Evolutionary conservation across 2,329 filamentous ascomycete genomes (phyloP), one percentile per base, ranked within the genome.

Genomic region (Colletotrichum tropicicola): DNA sequence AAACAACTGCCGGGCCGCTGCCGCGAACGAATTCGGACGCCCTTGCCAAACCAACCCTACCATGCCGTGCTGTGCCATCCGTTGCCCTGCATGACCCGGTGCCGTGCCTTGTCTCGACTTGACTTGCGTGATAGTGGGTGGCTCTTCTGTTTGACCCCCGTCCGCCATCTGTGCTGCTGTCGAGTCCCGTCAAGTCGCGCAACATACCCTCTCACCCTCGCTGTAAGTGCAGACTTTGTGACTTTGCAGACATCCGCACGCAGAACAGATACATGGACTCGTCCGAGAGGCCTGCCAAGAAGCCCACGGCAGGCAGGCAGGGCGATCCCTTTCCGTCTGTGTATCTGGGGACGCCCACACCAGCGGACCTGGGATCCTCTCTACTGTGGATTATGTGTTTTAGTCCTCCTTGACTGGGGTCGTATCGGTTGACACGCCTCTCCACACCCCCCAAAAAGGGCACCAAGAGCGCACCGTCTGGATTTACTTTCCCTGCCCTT

Each of bases 301-400:
- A 13, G 32, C 39, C 19, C 19, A 43, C 8, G 39, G 39, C 30
- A 35, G 30, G n/a, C 39, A 9, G 19, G 39, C 39, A 43, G 32
- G 44, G 28, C 35, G 30, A 49, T 52, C 39, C 37, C 28, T 37
- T 28, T 44, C 45, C 15, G 25, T 53, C 47, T n/a, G n/a, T n/a
- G n/a, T 47, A 59, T 53, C 47, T 41, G 47, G 55, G 60, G 55
- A 45, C 30, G 15, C 41, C 39, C 47, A 59, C 41, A 53, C 27
- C 7, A 12, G 47, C 25, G 30, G 55, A 41, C 23, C 49, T 19
- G 19, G 32, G 25, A 41, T 44, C 44, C 37, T 51, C 53, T 45
- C 15, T 27, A 30, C 28, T n/a, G 60, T 30, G 49, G 53, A 30
- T 44, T 49, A 25, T 49, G 35, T 49, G 56, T 49, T 61, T 55